Evolutionary conservation across 148 eudicot species (phyloP).

Genomic region (Silene conica): DNA sequence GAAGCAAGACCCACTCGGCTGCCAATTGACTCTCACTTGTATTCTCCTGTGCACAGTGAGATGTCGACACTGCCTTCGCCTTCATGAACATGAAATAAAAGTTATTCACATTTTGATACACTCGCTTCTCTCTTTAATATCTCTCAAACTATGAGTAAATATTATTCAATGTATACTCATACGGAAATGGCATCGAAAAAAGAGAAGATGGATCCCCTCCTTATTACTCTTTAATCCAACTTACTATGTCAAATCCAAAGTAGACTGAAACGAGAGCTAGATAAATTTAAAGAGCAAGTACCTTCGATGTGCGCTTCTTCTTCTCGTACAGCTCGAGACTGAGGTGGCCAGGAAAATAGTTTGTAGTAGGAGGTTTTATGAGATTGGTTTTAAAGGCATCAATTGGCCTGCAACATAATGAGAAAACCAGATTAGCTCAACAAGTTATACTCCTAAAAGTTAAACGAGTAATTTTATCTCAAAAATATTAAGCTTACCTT

Average conservation of each 20-base stretch:
- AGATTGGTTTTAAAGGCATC: conserved; percentile 30
- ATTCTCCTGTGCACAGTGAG: conserved; percentile 63
- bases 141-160: too few relatives aligned
- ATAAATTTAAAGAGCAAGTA: conserved; percentile 14
- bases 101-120: too few relatives aligned
- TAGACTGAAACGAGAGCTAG: not conserved
- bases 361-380: conserved; percentile 20
- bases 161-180: too few relatives aligned
- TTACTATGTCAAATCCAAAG: too few relatives aligned
- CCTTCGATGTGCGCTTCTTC: conserved; percentile 28
- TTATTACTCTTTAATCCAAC: too few relatives aligned
- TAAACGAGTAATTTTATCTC: too few relatives aligned
- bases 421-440: not conserved
- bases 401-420: conserved; percentile 40
- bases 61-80: conserved; percentile 51
- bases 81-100: conserved; percentile 3
- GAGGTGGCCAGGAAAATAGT: conserved; percentile 46
- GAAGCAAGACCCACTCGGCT: conserved; percentile 45
- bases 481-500: too few relatives aligned
- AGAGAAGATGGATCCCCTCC: too few relatives aligned
- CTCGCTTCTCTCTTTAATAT: too few relatives aligned
- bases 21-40: conserved; percentile 59
- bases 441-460: too few relatives aligned
- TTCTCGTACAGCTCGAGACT: conserved; percentile 29
- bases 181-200: too few relatives aligned